phyloP scores from a whole-genome alignment of 2,329 filamentous ascomycete species.

The Aspergillus ochraceus region DNA sequence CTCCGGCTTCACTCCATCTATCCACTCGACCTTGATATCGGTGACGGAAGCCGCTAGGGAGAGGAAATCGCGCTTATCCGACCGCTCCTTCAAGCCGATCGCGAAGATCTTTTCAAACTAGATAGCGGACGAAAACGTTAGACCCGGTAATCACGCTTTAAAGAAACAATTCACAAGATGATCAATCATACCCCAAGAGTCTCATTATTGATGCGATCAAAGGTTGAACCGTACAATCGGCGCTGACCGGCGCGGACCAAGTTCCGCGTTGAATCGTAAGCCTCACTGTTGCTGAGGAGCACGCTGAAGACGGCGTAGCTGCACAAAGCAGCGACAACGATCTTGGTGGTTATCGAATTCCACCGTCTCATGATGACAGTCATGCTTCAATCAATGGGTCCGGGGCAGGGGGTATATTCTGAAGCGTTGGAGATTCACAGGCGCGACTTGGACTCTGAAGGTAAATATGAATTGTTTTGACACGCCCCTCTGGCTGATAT shows the following conservation, averaged over 20 bases:
- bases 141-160: background rate
- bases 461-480: background rate
- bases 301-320: slow-evolving; percentile 5
- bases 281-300: background rate
- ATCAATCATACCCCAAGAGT: slow-evolving; percentile 25
- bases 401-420: background rate
- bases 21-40: slow-evolving; percentile 46
- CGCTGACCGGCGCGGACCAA: slow-evolving; percentile 6
- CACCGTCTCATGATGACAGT: slow-evolving; percentile 5
- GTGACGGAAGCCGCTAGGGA: slow-evolving; percentile 44
- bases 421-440: background rate
- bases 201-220: slow-evolving; percentile 25
- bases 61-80: slow-evolving; percentile 53
- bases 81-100: slow-evolving; percentile 49
- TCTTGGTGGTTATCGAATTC: slow-evolving; percentile 5
- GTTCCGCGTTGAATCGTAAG: slow-evolving; percentile 3
- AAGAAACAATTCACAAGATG: too few relatives aligned
- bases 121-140: background rate
- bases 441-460: background rate
- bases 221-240: slow-evolving; percentile 15
- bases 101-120: slow-evolving; percentile 50
- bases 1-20: slow-evolving; percentile 46
- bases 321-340: slow-evolving; percentile 1
- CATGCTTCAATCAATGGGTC: background rate
- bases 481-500: background rate